Conservation (phyloP, 1,139 yeast genomes). For the Yamadazyma spencermartinsiae region DNA sequence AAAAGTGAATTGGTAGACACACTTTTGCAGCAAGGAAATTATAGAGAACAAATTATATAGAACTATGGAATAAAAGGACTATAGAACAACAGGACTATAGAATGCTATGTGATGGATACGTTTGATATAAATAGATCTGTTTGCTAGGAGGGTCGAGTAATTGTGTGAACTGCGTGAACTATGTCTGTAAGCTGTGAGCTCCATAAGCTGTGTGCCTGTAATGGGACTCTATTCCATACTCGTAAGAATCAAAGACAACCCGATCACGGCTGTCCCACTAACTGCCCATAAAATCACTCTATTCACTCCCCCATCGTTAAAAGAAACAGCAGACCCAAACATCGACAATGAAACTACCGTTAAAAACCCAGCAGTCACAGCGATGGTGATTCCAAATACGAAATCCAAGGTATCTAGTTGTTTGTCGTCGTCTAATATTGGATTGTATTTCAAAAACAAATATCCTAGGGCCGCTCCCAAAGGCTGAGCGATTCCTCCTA, state of each 20-base stretch:
- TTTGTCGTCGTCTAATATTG: conserved; percentile 17
- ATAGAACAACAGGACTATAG: too few species aligned
- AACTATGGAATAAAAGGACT: too few species aligned
- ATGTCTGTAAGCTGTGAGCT: too few species aligned
- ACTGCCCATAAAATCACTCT: conserved; percentile 55
- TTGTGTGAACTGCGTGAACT: too few species aligned
- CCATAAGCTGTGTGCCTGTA: neutral
- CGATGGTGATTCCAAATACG: conserved; percentile 64
- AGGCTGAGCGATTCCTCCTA: conserved; percentile 89
- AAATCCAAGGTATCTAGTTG: conserved; percentile 36
- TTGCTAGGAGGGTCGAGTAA: too few species aligned
- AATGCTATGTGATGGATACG: too few species aligned
- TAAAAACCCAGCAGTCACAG: conserved; percentile 82
- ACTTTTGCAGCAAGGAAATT: too few species aligned
- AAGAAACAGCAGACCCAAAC: conserved; percentile 75
- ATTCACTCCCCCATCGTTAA: conserved; percentile 59
- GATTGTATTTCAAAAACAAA: conserved; percentile 46
- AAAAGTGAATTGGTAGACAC: too few species aligned
- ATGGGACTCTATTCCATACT: neutral
- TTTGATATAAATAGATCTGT: too few species aligned
- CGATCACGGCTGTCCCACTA: conserved; percentile 45
- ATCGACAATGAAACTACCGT: conserved; percentile 79
- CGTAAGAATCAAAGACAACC: conserved; percentile 23
- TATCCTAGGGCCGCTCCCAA: conserved; percentile 81
- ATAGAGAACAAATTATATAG: too few species aligned